Percentiles rank a stretch among this genome's conserved stretches.
phyloP scores from a whole-genome alignment of 139 green algal species.

The Auxenochlorella protothecoides region DNA sequence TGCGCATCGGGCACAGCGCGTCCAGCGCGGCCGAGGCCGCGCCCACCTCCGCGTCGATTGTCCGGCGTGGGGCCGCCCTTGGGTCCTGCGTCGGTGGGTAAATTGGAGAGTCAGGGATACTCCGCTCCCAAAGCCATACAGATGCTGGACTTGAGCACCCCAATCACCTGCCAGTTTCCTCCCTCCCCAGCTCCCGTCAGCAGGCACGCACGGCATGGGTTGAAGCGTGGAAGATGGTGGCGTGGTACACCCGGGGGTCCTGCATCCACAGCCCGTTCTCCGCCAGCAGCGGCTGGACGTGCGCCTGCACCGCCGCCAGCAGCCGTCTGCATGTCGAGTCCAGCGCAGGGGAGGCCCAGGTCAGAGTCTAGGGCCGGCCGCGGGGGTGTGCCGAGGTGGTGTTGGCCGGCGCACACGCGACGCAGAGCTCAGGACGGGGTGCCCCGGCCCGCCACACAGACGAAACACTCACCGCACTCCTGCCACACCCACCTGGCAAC shows the following conservation, averaged over 20 bases:
- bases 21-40: conserved; percentile 15
- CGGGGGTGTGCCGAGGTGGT: too few species aligned
- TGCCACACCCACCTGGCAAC: too few species aligned
- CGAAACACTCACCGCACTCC: too few species aligned
- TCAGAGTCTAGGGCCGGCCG: too few species aligned
- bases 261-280: conserved; percentile 47
- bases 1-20: conserved; percentile 33
- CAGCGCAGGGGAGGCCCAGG: too few species aligned
- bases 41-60: conserved; percentile 31
- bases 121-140: not conserved
- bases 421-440: too few species aligned
- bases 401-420: too few species aligned
- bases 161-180: too few species aligned
- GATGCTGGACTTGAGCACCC: too few species aligned
- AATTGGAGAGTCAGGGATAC: conserved; percentile 2
- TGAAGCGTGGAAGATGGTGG: conserved; percentile 54
- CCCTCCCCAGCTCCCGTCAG: not conserved
- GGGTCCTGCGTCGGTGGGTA: conserved; percentile 27
- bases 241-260: conserved; percentile 41
- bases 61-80: conserved; percentile 19
- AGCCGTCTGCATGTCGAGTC: conserved; percentile 14
- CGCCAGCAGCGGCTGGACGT: conserved; percentile 26
- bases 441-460: too few species aligned
- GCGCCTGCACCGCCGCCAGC: conserved; percentile 4
- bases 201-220: conserved; percentile 36